Evolutionary conservation across 1,139 yeast genomes (phyloP).

Genomic region (Petasospora rhodanensis): DNA sequence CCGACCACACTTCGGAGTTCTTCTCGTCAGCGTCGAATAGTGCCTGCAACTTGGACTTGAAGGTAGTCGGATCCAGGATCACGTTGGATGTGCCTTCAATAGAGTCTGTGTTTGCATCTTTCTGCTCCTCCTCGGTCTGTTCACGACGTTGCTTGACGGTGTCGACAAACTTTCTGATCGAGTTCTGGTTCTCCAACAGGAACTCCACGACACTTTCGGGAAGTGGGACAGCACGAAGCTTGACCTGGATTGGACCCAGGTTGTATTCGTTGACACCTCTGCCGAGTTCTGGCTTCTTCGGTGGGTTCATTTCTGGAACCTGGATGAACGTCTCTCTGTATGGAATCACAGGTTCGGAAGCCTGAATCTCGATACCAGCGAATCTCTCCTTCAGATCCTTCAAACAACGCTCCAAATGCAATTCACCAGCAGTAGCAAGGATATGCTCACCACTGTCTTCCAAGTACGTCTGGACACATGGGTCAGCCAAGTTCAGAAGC

Average conservation of each 20-base stretch:
- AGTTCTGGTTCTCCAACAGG: slow-evolving; percentile 43
- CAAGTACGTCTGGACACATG: slow-evolving; percentile 81
- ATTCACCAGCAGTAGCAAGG: slow-evolving; percentile 91
- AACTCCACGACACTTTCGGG: slow-evolving; percentile 48
- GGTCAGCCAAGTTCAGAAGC: slow-evolving; percentile 81
- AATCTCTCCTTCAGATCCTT: slow-evolving; percentile 86
- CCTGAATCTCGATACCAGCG: slow-evolving; percentile 84
- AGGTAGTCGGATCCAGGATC: slow-evolving; percentile 25
- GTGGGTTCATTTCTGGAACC: slow-evolving; percentile 41
- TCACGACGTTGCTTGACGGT: slow-evolving; percentile 16
- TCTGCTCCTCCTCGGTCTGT: slow-evolving; percentile 17
- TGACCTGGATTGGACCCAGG: slow-evolving; percentile 46
- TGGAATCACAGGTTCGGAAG: slow-evolving; percentile 93
- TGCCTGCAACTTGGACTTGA: slow-evolving; percentile 33
- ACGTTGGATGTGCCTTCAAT: slow-evolving; percentile 22
- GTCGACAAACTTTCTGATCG: slow-evolving; percentile 31
- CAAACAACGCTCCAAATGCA: slow-evolving; percentile 86
- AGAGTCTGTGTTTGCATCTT: slow-evolving; percentile 17
- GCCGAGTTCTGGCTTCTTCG: slow-evolving; percentile 35
- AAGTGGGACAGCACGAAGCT: slow-evolving; percentile 51
- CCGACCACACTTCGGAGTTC: slow-evolving; percentile 24
- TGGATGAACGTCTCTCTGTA: slow-evolving; percentile 78
- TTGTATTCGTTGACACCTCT: slow-evolving; percentile 38
- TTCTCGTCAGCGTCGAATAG: slow-evolving; percentile 31
- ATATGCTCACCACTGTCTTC: slow-evolving; percentile 91